A percentile compares a stretch with the other conserved stretches of the same genome.
Conservation (phyloP, 768 basidiomycete genomes). For the Mycena epipterygia region DNA sequence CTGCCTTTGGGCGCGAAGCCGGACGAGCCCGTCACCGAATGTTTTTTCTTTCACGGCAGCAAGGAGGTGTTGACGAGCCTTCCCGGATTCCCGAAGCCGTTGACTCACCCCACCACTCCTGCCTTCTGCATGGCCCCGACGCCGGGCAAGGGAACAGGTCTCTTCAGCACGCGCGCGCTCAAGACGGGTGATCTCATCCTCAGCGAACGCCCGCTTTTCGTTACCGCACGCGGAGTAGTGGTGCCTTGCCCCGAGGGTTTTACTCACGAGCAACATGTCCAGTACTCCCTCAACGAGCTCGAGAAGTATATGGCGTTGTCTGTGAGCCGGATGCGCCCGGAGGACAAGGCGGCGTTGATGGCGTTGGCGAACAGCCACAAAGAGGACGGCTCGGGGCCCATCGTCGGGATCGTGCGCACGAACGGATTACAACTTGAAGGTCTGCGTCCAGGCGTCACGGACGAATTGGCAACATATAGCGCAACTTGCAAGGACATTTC, state of each 20-base stretch:
- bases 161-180: conserved; percentile 48
- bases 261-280: background rate
- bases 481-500: conserved; percentile 47
- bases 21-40: conserved; percentile 22
- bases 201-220: conserved; percentile 53
- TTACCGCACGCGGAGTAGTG: conserved; percentile 38
- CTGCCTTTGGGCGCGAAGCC: background rate
- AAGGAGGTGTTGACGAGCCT: conserved; percentile 20
- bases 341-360: conserved; percentile 46
- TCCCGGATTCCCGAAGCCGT: conserved; percentile 36
- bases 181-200: conserved; percentile 49
- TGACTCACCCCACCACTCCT: conserved; percentile 9
- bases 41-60: conserved; percentile 23
- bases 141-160: conserved; percentile 43
- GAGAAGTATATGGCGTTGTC: conserved; percentile 39
- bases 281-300: conserved; percentile 29
- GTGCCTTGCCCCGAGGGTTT: background rate
- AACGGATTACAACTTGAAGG: conserved; percentile 46
- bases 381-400: conserved; percentile 50
- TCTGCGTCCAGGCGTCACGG: conserved; percentile 31
- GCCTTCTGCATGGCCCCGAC: conserved; percentile 29
- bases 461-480: conserved; percentile 36
- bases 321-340: conserved; percentile 43
- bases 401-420: conserved; percentile 50
- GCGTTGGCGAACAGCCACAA: conserved; percentile 47